Evolutionary conservation across 306 rosid species (phyloP).

Genomic region (Gastrolobium bilobum): DNA sequence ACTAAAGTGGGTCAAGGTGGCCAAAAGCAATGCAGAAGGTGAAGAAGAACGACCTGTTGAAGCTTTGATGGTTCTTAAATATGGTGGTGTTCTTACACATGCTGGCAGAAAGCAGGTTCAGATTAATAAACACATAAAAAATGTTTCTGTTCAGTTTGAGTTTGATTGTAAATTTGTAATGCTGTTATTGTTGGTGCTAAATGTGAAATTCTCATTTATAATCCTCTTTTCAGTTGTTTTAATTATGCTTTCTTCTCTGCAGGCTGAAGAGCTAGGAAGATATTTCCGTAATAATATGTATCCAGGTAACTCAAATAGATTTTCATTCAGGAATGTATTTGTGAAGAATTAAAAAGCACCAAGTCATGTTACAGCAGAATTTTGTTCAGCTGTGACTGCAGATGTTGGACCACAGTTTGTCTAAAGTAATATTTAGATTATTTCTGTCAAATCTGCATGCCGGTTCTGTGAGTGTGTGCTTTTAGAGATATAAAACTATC

Average conservation of each 20-base stretch:
- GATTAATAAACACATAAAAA: not conserved
- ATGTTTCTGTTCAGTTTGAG: slow-evolving; percentile 25
- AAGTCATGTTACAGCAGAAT: not conserved
- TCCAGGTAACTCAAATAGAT: slow-evolving; percentile 71
- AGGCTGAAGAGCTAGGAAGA: slow-evolving; percentile 99
- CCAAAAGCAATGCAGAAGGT: slow-evolving; percentile 80
- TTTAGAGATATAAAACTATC: slow-evolving; percentile 1
- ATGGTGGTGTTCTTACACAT: slow-evolving; percentile 97
- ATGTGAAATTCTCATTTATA: slow-evolving; percentile 1
- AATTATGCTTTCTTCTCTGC: slow-evolving; percentile 43
- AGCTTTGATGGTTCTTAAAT: slow-evolving; percentile 97
- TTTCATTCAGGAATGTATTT: slow-evolving; percentile 24
- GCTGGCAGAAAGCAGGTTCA: slow-evolving; percentile 98
- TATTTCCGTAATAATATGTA: slow-evolving; percentile 96
- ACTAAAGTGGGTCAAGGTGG: slow-evolving; percentile 88
- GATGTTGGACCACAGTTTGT: not conserved
- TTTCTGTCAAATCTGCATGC: slow-evolving; percentile 30
- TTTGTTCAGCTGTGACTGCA: not conserved
- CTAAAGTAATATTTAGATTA: slow-evolving; percentile 21
- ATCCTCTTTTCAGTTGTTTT: slow-evolving; percentile 23
- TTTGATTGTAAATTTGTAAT: slow-evolving; percentile 37
- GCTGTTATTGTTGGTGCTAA: slow-evolving; percentile 18
- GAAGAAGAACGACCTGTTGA: slow-evolving; percentile 97
- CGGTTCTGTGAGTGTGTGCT: not conserved
- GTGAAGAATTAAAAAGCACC: slow-evolving; percentile 25